A percentile compares a stretch with the other conserved stretches of the same genome.
Conservation (phyloP, 2,329 filamentous ascomycete species). For the Eutypella sp. region DNA sequence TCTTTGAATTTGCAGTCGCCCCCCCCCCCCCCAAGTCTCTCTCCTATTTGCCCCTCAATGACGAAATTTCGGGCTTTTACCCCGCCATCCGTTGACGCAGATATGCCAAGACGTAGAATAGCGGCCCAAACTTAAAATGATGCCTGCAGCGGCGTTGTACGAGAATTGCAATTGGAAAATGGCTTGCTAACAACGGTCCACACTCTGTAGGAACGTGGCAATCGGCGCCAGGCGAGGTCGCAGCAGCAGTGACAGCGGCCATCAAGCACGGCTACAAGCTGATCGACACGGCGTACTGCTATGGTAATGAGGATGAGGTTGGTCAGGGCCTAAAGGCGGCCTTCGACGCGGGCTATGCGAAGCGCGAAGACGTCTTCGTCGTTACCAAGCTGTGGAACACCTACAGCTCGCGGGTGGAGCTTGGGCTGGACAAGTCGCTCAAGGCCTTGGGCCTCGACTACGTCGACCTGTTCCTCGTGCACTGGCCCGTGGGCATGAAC, state of each 20-base stretch:
- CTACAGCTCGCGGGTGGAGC: conserved; percentile 65
- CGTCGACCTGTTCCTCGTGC: conserved; percentile 75
- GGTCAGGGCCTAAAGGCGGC: conserved; percentile 72
- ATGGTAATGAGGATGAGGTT: conserved; percentile 79
- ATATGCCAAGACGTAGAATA: too few relatives aligned
- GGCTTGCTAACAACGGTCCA: background rate
- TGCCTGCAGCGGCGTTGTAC: too few relatives aligned
- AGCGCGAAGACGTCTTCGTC: conserved; percentile 76
- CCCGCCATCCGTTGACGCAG: too few relatives aligned
- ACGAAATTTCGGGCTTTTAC: background rate
- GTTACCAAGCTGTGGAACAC: conserved; percentile 84
- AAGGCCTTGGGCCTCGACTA: conserved; percentile 72
- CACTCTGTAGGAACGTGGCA: conserved; percentile 57
- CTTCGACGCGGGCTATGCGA: conserved; percentile 61
- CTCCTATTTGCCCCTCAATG: background rate
- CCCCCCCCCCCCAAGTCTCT: too few relatives aligned
- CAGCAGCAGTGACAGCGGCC: conserved; percentile 53
- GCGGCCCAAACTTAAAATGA: too few relatives aligned
- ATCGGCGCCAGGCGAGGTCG: conserved; percentile 53
- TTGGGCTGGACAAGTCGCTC: conserved; percentile 68
- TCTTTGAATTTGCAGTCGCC: too few relatives aligned
- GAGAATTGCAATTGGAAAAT: too few relatives aligned
- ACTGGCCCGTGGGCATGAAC: conserved; percentile 82
- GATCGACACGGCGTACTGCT: conserved; percentile 71
- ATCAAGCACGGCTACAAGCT: conserved; percentile 53